Percentiles rank a stretch among this genome's conserved stretches.
These are phyloP conservation scores for Inga laurina DNA, from an alignment of 306 rosid genomes.

Conservation along the genomic window DNA sequence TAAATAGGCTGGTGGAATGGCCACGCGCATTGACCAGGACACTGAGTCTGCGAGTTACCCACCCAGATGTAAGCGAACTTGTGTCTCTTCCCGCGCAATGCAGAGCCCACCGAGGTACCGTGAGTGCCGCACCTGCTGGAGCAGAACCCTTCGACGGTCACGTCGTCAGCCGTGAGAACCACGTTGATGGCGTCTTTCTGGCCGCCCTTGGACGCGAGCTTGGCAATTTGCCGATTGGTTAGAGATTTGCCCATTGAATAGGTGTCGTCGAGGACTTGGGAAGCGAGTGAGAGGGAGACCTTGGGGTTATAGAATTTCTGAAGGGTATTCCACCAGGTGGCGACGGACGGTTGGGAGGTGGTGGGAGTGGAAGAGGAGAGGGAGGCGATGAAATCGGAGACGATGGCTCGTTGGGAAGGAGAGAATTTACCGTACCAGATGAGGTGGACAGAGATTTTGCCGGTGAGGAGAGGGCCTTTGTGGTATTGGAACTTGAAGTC, in stretches of 20 bases:
- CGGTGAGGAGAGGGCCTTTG: slow-evolving; percentile 66
- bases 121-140: slow-evolving; percentile 59
- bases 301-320: slow-evolving; percentile 49
- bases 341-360: slow-evolving; percentile 46
- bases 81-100: slow-evolving; percentile 21
- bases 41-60: slow-evolving; percentile 66
- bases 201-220: slow-evolving; percentile 50
- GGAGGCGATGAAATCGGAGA: slow-evolving; percentile 68
- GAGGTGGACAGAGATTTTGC: slow-evolving; percentile 57
- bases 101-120: slow-evolving; percentile 25
- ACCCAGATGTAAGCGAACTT: slow-evolving; percentile 62
- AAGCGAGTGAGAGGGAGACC: slow-evolving; percentile 36
- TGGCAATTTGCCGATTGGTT: slow-evolving; percentile 33
- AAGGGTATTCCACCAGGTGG: slow-evolving; percentile 57
- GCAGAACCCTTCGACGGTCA: slow-evolving; percentile 59
- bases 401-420: slow-evolving; percentile 59
- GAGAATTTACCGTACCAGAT: slow-evolving; percentile 80
- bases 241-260: slow-evolving; percentile 60
- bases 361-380: slow-evolving; percentile 42
- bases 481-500: slow-evolving; percentile 63
- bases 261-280: slow-evolving; percentile 42
- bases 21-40: slow-evolving; percentile 75
- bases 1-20: slow-evolving; percentile 66
- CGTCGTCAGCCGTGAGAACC: slow-evolving; percentile 58
- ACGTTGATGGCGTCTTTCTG: slow-evolving; percentile 46